Evolutionary conservation across 1,284 basidiomycete species (phyloP).

Genomic region (Phaffia rhodozyma): DNA sequence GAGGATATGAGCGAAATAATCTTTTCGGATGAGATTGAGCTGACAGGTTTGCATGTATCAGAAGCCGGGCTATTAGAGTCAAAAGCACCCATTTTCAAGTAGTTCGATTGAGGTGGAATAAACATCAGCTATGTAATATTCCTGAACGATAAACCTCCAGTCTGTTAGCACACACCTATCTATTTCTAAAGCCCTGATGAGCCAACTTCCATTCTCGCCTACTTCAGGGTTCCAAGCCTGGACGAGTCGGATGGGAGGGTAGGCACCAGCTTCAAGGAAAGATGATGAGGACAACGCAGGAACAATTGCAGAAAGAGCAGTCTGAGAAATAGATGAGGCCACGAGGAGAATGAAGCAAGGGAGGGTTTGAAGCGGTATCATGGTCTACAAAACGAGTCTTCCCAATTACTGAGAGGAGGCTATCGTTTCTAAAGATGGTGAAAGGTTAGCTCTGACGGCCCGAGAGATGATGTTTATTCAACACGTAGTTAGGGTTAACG

Average conservation of each 20-base stretch:
- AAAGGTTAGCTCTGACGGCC: too few relatives aligned
- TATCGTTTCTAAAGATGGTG: too few relatives aligned
- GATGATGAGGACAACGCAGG: neutral
- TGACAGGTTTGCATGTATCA: constrained; percentile 13
- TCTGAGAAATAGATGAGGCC: too few relatives aligned
- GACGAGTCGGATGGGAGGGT: neutral
- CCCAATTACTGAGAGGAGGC: too few relatives aligned
- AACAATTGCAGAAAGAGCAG: neutral
- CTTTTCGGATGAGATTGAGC: constrained; percentile 28
- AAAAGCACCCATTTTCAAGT: neutral
- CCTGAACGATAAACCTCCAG: too few relatives aligned
- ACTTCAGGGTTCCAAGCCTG: constrained; percentile 3
- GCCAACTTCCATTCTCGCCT: neutral
- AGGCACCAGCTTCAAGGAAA: neutral
- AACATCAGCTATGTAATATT: too few relatives aligned
- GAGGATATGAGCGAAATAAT: constrained; percentile 29
- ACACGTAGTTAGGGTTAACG: too few relatives aligned
- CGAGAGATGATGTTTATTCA: too few relatives aligned
- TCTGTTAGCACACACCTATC: neutral
- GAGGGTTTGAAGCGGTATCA: too few relatives aligned
- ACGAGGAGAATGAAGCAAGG: too few relatives aligned
- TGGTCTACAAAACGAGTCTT: too few relatives aligned
- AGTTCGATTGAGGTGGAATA: too few relatives aligned
- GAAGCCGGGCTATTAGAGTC: constrained; percentile 7
- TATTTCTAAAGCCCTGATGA: neutral